phyloP scores from a whole-genome alignment of 768 basidiomycete species.

The Termitomyces sp. region DNA sequence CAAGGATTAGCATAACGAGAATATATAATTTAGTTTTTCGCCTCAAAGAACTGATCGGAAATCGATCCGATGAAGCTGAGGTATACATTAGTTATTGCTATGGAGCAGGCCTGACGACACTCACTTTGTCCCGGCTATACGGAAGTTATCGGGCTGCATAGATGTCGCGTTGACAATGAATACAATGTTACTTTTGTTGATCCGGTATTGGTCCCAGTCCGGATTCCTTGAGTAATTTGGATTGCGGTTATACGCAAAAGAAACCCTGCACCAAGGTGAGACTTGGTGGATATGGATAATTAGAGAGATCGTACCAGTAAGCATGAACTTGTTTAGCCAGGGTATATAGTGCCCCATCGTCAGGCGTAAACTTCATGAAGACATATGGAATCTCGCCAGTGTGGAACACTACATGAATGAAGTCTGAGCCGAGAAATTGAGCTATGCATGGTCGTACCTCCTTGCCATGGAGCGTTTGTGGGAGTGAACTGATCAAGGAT shows the following conservation, averaged over 20 bases:
- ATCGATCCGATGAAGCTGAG: constrained; percentile 14
- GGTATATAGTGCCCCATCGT: constrained; percentile 7
- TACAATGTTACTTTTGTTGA: constrained; percentile 1
- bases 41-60: constrained; percentile 11
- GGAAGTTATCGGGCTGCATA: constrained; percentile 13
- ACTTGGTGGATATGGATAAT: background rate
- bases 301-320: constrained; percentile 10
- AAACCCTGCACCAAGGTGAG: constrained; percentile 5
- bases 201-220: constrained; percentile 8
- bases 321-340: constrained; percentile 12
- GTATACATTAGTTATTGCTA: background rate
- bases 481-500: constrained; percentile 10
- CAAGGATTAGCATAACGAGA: background rate
- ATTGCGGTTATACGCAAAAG: constrained; percentile 12
- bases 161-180: constrained; percentile 4
- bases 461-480: constrained; percentile 11
- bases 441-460: constrained; percentile 4
- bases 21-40: background rate
- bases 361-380: constrained; percentile 14
- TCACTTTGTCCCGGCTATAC: constrained; percentile 8
- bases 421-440: background rate
- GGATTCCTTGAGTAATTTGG: constrained; percentile 5
- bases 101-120: background rate
- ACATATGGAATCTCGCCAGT: constrained; percentile 16
- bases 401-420: constrained; percentile 7